Base-by-base conservation (phyloP, 257 asterid species). In the Penstemon newberryi region DNA sequence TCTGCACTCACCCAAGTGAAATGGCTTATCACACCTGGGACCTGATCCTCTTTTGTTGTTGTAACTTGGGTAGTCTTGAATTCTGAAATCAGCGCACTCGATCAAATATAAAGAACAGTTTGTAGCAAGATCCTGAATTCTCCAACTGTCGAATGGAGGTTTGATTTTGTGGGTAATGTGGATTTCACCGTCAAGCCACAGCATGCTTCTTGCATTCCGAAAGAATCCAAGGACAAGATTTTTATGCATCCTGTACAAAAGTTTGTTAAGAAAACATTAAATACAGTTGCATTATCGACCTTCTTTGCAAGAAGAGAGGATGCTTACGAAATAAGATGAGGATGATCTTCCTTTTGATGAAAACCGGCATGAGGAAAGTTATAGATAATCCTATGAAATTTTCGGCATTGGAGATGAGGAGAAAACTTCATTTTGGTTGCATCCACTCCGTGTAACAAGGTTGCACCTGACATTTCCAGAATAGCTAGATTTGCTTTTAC, bases 361-460 rank as follows among this genome's bases (percentile, higher is more conserved):
- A 87, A 89, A 58, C 96, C 95, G 47, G 90, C 95, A 74, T 89
- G 96, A 33, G 96, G 96, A 33, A 89, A 89, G 76, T 89, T 89
- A 44, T 57, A 89, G 39, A 89, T 73, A 51, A 89, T 89, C 33
- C 89, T 73, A 56, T 85, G 78, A 50, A 89, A 89, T 47, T 79
- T 87, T 57, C 53, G 52, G 69, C 56, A 36, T 11, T 7, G 50
- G 13, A 87, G 80, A 55, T 47, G 53, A 18, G 78, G 51, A 73
- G 42, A 64, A 60, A 0, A 47, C 75, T 36, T 63, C 77, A 89
- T 83, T 57, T 60, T 41, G 56, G 83, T 82, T 5, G 95, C 95
- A 76, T 89, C 83, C 61, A 89, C 87, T 49, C 78, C 80, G 42
- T 83, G 81, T 49, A 83, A 61, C 71, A 85, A 50, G 7, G 73